Conservation (phyloP, 805 yeast genomes). For the Wickerhamiella australiensis region DNA sequence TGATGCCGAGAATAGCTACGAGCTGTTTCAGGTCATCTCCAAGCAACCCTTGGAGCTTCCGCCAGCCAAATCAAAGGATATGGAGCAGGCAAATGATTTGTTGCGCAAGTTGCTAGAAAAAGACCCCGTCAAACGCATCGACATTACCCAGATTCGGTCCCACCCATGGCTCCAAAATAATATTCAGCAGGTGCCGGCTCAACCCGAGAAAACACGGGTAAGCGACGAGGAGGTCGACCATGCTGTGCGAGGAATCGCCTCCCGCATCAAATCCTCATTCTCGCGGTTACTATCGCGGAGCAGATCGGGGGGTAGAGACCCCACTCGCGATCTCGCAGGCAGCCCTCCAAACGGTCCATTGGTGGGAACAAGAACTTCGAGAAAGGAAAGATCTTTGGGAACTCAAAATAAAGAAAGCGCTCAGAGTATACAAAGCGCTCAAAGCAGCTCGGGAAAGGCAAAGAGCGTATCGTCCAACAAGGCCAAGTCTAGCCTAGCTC, state of each 20-base stretch:
- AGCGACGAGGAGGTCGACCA: constrained; percentile 56
- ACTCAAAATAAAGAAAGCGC: too few relatives aligned
- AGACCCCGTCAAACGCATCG: constrained; percentile 55
- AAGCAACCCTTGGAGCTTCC: constrained; percentile 52
- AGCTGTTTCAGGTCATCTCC: constrained; percentile 70
- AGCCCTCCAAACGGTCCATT: not conserved
- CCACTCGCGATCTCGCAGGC: not conserved
- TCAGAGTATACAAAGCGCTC: too few relatives aligned
- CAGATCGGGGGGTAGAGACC: not conserved
- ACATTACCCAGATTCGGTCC: constrained; percentile 55
- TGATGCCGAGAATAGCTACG: constrained; percentile 75
- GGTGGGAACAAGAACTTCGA: not conserved
- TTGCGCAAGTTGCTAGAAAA: constrained; percentile 51
- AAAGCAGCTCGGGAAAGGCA: too few relatives aligned
- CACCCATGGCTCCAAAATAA: constrained; percentile 54
- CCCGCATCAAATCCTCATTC: constrained; percentile 43
- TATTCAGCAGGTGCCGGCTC: constrained; percentile 29
- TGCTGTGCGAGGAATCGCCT: constrained; percentile 76
- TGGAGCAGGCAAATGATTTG: constrained; percentile 39
- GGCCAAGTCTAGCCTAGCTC: not conserved
- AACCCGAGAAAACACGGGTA: constrained; percentile 29
- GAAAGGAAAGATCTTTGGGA: not conserved
- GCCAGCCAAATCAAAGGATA: constrained; percentile 19
- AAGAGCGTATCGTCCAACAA: too few relatives aligned
- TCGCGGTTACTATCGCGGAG: constrained; percentile 12